A percentile compares a stretch with the other conserved stretches of the same genome.
These are phyloP conservation scores for Ceratobasidium sp. DNA, from an alignment of 1,284 basidiomycete species.

Conservation along the genomic window DNA sequence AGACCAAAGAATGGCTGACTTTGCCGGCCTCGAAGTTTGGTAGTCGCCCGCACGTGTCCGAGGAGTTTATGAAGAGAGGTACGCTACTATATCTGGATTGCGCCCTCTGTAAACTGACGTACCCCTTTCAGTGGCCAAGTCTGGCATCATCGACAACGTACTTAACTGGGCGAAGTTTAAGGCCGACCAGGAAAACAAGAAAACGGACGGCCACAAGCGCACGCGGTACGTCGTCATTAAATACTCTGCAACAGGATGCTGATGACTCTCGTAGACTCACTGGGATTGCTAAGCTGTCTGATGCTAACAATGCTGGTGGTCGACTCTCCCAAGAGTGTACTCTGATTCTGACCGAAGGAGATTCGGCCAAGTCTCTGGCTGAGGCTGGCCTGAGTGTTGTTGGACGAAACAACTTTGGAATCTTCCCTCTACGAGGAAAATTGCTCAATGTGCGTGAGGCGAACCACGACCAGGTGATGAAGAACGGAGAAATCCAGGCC, in stretches of 20 bases:
- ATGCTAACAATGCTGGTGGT: constrained; percentile 97
- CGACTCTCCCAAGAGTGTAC: constrained; percentile 84
- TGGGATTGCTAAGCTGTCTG: constrained; percentile 92
- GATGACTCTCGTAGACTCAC: constrained; percentile 65
- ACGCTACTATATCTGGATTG: constrained; percentile 46
- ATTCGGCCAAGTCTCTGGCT: constrained; percentile 97
- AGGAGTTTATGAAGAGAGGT: constrained; percentile 98
- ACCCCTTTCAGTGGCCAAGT: constrained; percentile 73
- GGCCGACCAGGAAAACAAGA: constrained; percentile 95
- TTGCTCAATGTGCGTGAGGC: constrained; percentile 98
- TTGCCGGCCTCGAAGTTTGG: constrained; percentile 87
- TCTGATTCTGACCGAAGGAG: constrained; percentile 97
- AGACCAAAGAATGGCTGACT: constrained; percentile 97
- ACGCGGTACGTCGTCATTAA: constrained; percentile 63
- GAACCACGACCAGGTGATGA: constrained; percentile 93
- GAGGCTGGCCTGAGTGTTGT: constrained; percentile 94
- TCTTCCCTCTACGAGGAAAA: constrained; percentile 98
- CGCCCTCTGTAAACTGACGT: not conserved
- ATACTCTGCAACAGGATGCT: not conserved
- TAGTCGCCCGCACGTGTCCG: constrained; percentile 80
- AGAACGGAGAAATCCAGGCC: constrained; percentile 96
- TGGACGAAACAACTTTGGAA: constrained; percentile 95
- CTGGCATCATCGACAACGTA: constrained; percentile 90
- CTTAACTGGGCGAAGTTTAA: constrained; percentile 97
- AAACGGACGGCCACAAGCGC: constrained; percentile 94